Evolutionary conservation across 768 basidiomycete species (phyloP), one percentile per base, ranked within the genome.

Genomic region (Trametes cinnabarina): DNA sequence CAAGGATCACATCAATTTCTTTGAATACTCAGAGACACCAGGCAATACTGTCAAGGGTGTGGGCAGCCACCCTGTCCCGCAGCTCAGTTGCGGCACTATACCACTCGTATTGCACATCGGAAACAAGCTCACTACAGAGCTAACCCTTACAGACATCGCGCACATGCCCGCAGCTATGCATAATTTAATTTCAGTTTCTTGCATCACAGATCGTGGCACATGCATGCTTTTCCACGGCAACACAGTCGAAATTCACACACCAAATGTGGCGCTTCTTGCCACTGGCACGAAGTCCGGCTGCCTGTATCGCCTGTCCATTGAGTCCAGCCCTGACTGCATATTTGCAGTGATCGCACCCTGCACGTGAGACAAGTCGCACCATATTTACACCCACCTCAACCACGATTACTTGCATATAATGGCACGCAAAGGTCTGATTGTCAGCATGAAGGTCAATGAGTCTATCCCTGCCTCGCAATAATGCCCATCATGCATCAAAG

Each of bases 401-500:
- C 28, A 40, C 40, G 28, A 25, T 42, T 17, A 34, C 56, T 10
- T 32, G 48, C 20, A 42, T 65, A 4, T 12, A 22, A 22, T 19
- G 39, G 64, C 40, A 12, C 28, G 26, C 32, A 19, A 11, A 46
- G 56, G 43, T 20, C 39, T 65, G 46, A 63, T 65, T 2, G 39
- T 14, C 0, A 62, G 67, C 8, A 53, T 68, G 43, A 41, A 53
- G 2, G 48, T 68, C 3, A 42, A 47, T 12, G 43, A 35, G 44
- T 22, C 30, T 15, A 34, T 12, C 2, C 39, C 51, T 23, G 42
- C 34, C 6, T 12, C 6, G 12, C 26, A 47, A 15, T 56, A 47
- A 11, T 70, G 69, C 54, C 54, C 52, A 15, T 42, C 59, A 4
- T 67, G 68, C 47, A 51, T 67, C 1, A 39, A 64, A 43, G 66